Evolutionary conservation across 2,329 filamentous ascomycete genomes (phyloP).

Genomic region (Fusarium musae): DNA sequence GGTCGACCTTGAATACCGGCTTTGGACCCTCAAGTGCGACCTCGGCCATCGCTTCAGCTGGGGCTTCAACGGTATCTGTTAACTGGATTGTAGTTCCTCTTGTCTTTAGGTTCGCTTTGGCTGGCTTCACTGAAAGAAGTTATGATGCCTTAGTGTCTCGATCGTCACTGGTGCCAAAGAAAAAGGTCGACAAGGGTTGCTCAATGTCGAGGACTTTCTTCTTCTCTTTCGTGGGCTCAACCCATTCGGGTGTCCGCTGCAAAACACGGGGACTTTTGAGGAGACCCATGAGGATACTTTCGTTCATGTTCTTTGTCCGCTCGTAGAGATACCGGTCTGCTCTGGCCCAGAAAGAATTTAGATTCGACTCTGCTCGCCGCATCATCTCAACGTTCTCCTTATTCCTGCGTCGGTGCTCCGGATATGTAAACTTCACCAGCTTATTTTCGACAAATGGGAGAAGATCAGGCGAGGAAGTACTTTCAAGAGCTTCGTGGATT

Average conservation of each 20-base stretch:
- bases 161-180: not conserved
- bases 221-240: not conserved
- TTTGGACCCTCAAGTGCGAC: not conserved
- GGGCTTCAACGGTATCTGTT: not conserved
- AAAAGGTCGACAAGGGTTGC: not conserved
- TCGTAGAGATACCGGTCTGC: not conserved
- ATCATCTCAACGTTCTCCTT: not conserved
- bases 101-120: not conserved
- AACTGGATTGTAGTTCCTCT: not conserved
- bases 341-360: not conserved
- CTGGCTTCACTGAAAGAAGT: too few relatives aligned
- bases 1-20: not conserved
- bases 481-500: not conserved
- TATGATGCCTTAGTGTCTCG: not conserved
- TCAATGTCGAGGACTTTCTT: not conserved
- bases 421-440: not conserved
- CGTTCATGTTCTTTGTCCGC: not conserved
- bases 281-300: fast-evolving
- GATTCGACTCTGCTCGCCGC: not conserved
- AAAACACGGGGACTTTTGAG: not conserved
- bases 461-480: not conserved
- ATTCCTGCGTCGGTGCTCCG: not conserved
- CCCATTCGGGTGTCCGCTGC: not conserved
- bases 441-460: not conserved
- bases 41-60: not conserved